phyloP scores from a whole-genome alignment of 2,329 filamentous ascomycete species.

The Rhynchosporium agropyri region DNA sequence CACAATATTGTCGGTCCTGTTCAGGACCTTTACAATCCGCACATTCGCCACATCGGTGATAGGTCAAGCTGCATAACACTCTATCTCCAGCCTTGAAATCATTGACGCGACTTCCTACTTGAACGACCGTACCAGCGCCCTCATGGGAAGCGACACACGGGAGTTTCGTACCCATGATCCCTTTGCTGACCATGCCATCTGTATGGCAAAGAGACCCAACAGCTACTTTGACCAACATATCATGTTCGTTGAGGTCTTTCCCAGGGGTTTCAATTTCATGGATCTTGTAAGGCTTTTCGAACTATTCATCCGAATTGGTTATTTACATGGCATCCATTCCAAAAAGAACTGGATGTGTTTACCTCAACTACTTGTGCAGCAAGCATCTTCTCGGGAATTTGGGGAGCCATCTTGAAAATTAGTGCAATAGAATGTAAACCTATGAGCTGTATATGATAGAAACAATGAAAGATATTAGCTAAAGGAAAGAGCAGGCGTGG shows the following conservation, averaged over 20 bases:
- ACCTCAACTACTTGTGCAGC: constrained; percentile 52
- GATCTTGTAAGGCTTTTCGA: constrained; percentile 58
- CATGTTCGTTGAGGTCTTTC: constrained; percentile 47
- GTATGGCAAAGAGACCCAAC: constrained; percentile 66
- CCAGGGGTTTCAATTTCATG: constrained; percentile 52
- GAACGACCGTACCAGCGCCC: constrained; percentile 40
- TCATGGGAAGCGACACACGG: constrained; percentile 54
- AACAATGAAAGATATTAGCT: neutral
- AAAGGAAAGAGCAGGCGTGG: neutral
- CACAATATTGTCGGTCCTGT: constrained; percentile 56
- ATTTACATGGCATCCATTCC: neutral
- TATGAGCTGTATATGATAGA: neutral
- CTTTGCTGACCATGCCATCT: constrained; percentile 57
- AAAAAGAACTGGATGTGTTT: neutral
- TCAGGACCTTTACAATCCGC: constrained; percentile 54
- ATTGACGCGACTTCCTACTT: constrained; percentile 39
- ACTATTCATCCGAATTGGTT: constrained; percentile 40
- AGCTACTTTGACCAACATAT: constrained; percentile 56
- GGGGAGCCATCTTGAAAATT: constrained; percentile 24
- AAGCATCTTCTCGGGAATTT: constrained; percentile 50
- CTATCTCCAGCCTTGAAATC: constrained; percentile 43
- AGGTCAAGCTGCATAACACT: constrained; percentile 58
- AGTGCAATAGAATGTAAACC: neutral
- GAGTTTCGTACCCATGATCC: constrained; percentile 51
- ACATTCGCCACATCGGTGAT: constrained; percentile 57